Evolutionary conservation across 495 filamentous ascomycete genomes (phyloP).

Genomic region (Penicillium goetzii): DNA sequence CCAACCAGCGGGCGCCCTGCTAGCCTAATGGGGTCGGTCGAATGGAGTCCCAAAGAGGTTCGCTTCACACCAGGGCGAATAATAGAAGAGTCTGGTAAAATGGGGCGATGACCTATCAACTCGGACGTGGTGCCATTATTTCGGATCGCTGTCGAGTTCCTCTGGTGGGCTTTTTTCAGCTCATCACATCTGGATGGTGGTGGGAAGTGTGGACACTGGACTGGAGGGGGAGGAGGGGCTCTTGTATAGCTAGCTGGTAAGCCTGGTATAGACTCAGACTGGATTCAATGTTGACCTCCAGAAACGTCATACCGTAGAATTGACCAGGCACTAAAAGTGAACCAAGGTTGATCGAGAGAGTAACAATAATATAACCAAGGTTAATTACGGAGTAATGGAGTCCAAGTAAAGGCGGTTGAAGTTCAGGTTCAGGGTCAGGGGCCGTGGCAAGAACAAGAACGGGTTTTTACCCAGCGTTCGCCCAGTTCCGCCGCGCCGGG

Average conservation of each 20-base stretch:
- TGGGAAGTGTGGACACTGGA: not conserved
- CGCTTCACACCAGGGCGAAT: constrained; percentile 28
- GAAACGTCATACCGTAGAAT: not conserved
- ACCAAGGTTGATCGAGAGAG: not conserved
- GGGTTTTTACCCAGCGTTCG: constrained; percentile 17
- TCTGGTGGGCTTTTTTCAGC: not conserved
- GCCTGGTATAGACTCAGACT: too few species aligned
- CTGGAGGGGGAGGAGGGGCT: not conserved
- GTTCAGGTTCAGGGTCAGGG: too few species aligned
- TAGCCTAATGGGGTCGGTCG: constrained; percentile 6
- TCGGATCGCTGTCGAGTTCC: not conserved
- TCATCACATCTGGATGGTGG: not conserved
- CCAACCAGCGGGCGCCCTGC: constrained; percentile 21
- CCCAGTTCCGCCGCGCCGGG: constrained; percentile 35
- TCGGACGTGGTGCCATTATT: constrained; percentile 7
- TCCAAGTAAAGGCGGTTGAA: too few species aligned
- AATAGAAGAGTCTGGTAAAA: constrained; percentile 13
- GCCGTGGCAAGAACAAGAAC: constrained; percentile 14
- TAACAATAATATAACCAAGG: too few species aligned
- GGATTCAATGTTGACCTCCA: not conserved
- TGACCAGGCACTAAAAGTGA: not conserved
- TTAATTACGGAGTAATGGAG: too few species aligned
- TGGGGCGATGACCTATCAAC: constrained; percentile 29
- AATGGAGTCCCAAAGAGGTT: constrained; percentile 4
- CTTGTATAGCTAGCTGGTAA: too few species aligned